Percentiles rank a stretch among this genome's conserved stretches.
Evolutionary conservation across 805 yeast species (phyloP).

Genomic region (Spathaspora sp.): DNA sequence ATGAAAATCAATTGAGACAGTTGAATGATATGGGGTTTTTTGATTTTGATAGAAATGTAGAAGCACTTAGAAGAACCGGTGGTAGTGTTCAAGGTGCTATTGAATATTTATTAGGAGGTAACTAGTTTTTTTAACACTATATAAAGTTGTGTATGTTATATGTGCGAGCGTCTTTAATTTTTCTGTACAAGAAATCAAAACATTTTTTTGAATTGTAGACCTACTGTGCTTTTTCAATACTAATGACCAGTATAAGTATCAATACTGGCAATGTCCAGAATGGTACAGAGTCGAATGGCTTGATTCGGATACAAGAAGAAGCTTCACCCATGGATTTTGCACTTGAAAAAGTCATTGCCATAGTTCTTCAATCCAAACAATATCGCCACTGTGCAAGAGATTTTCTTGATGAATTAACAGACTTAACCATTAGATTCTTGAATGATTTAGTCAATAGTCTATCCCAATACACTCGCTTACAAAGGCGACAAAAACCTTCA

Average conservation of each 20-base stretch:
- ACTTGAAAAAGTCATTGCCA: slow-evolving; percentile 5
- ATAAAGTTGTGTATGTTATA: background rate
- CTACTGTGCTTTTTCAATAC: too few species aligned
- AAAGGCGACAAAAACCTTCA: slow-evolving; percentile 56
- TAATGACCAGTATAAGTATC: background rate
- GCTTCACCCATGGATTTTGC: slow-evolving; percentile 7
- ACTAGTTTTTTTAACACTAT: slow-evolving; percentile 1
- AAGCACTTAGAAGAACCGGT: slow-evolving; percentile 90
- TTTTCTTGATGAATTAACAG: slow-evolving; percentile 25
- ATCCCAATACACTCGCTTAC: slow-evolving; percentile 52
- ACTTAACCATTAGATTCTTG: slow-evolving; percentile 27
- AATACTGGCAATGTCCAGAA: background rate
- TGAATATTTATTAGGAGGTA: slow-evolving; percentile 60
- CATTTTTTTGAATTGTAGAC: too few species aligned
- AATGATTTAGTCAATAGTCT: slow-evolving; percentile 37
- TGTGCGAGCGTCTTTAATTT: background rate
- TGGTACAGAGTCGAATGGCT: background rate
- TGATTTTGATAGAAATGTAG: slow-evolving; percentile 88
- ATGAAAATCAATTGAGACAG: slow-evolving; percentile 41
- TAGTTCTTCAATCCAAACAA: slow-evolving; percentile 12
- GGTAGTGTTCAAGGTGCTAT: slow-evolving; percentile 97
- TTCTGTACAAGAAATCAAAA: background rate
- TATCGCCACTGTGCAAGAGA: slow-evolving; percentile 19
- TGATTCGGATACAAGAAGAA: background rate
- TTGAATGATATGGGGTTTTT: slow-evolving; percentile 61